Base-by-base conservation (phyloP, 2,329 filamentous ascomycete species). In the Clonostachys solani region DNA sequence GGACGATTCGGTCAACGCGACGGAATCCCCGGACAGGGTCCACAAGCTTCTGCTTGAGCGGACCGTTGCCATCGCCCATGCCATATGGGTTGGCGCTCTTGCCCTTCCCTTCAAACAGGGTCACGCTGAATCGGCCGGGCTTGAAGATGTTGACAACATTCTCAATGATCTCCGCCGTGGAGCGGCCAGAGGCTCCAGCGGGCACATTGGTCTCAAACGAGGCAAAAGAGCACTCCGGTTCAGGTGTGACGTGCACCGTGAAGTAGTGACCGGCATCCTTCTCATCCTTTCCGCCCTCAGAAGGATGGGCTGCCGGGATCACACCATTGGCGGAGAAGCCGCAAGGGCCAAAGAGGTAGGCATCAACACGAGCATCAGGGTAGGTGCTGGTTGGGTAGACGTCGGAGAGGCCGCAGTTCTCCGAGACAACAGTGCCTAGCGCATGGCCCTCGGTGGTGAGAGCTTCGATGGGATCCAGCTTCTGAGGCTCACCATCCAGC, bases 141-240 rank as follows among this genome's bases (percentile, higher is more conserved):
- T 91, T 90, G 81, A 99, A 99, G 62, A 99, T 99, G 53, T 83
- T 79, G 41, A 97, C 91, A 2, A 97, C 94, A 55, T 96, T 90
- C 66, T 96, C 84, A 52, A 99, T 87, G 50, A 97, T 86, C 54
- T 96, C 92, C 23, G 84, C 83, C 1, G 92, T 96, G 63, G 92
- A 87, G 52, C 92, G 87, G 15, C 92, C 92, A 48, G 83, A 89
- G 71, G 96, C 90, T 6, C 84, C 85, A 23, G 90, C 87, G 2
- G 94, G 94, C 5, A 99, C 92, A 58, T 97, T 99, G 55, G 94
- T 97, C 75, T 99, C 94, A 63, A 99, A 99, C 3, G 91, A 96
- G 35, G 94, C 94, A 65, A 95, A 99, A 6, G 92, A 96, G 75
- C 92, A 99, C 60, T 96, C 84, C 13, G 92, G 90, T 75, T 99